These are phyloP conservation scores for Parmelia sp. DNA, from an alignment of 495 filamentous ascomycete species.

Conservation along the genomic window DNA sequence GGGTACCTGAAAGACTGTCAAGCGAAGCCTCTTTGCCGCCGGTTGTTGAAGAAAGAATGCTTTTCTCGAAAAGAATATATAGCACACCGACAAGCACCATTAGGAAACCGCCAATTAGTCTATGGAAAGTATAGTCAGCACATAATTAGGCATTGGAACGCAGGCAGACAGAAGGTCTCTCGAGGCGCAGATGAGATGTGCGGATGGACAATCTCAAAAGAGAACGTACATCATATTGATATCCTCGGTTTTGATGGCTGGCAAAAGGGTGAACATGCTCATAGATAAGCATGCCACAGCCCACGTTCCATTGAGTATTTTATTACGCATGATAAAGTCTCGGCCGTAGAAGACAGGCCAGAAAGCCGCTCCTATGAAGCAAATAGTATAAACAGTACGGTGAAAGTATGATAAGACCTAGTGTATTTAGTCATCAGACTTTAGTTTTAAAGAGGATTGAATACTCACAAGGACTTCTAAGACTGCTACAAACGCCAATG, in stretches of 20 bases:
- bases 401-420: constrained; percentile 82
- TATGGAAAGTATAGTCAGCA: constrained; percentile 37
- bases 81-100: constrained; percentile 74
- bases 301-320: constrained; percentile 64
- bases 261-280: constrained; percentile 86
- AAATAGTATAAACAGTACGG: constrained; percentile 76
- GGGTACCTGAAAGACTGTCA: constrained; percentile 44
- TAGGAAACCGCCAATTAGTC: constrained; percentile 65
- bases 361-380: constrained; percentile 66
- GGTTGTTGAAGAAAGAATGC: constrained; percentile 44
- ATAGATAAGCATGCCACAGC: constrained; percentile 67
- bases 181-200: background rate
- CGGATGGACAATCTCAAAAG: background rate
- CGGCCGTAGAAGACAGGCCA: constrained; percentile 75
- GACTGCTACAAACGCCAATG: constrained; percentile 59
- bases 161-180: background rate
- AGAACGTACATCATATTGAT: constrained; percentile 64
- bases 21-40: constrained; percentile 33
- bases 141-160: background rate
- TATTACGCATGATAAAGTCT: constrained; percentile 61
- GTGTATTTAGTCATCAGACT: background rate
- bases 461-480: constrained; percentile 74
- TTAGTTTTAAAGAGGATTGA: background rate
- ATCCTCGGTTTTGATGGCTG: constrained; percentile 78
- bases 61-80: constrained; percentile 78